Evolutionary conservation across 1,284 basidiomycete genomes (phyloP), one percentile per base, ranked within the genome.

Genomic region (Apiotrichum gracile): DNA sequence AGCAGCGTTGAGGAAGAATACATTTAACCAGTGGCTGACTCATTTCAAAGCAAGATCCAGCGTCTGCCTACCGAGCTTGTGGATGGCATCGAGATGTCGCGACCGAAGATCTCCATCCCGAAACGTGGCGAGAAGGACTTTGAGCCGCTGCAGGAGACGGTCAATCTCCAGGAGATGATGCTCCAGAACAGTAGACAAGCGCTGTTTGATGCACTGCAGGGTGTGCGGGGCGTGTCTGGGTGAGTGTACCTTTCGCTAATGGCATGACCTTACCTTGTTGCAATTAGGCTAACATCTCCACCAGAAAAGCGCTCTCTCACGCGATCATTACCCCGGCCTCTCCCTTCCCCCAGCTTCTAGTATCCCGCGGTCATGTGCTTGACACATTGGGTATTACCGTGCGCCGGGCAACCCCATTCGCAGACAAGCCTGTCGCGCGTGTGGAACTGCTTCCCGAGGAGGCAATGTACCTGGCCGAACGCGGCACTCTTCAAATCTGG

Each of bases 71-170:
- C 50, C 2, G 59, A 61, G 17, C 49, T 58, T 3, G 49, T 50
- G 5, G 58, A 60, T 7, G 58, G 47, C 14, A 40, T 41, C 0
- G 45, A 54, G 9, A 51, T 42, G 2, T 16, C 57, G 6, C 57
- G 67, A n/a, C 33, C 58, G 14, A 69, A 68, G 49, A 71, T 77
- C 31, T 54, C 81, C 8, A 93, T 96, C 50, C 92, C 92, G 12
- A 92, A 89, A 72, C 82, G 92, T 26, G 92, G 92, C 5, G 92
- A 96, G 72, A 96, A 97, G 70, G 91, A 96, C 64, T 97, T 93
- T 63, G 93, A 97, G 72, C 94, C 94, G 74, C 80, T 61, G 75
- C 66, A 54, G 58, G 76, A 68, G 61, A 81, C 49, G 80, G 83
- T 40, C 82, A 88, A 52, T 82, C 83, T 77, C 37, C 75, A 77